Evolutionary conservation across 306 rosid species (phyloP), one percentile per base, ranked within the genome.

Genomic region (Begonia loranthoides): DNA sequence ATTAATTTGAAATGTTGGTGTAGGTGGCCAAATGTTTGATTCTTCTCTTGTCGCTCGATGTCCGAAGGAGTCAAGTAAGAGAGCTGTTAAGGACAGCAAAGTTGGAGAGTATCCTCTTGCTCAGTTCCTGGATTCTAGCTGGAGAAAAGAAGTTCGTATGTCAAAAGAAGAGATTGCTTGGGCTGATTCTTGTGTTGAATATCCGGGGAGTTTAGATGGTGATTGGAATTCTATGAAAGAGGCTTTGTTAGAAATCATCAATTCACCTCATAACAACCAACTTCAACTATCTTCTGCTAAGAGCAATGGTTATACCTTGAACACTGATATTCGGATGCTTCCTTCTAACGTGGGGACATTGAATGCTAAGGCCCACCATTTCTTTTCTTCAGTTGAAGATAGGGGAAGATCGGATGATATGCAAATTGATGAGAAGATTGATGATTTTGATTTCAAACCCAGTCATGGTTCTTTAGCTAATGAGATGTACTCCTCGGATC

Each of bases 111-210:
- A 7, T 7, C 1, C 36, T 28, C 9, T 28, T 28, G 8, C 36
- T 28, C 36, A 7, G 36, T 28, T 28, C 5, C 36, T 28, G 36
- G 36, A 28, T 28, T 28, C 36, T 28, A 28, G 36, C 36, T 28
- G 36, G 36, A 5, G 36, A 28, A 28, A 28, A 36, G 61, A 56
- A 43, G 22, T 14, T 57, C 62, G 28, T 57, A 46, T 43, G 46
- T 44, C 53, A 45, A 28, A 28, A 28, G 62, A 57, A 57, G 62
- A 57, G 10, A 57, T 57, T 45, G 62, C 62, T 46, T 57, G 62
- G 62, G 62, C 17, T 45, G 62, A 57, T 33, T 57, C 62, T 57
- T 57, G 62, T 28, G 45, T 57, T 24, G 62, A 46, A 45, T 8
- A 10, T 14, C 62, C 62, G 2, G 52, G 45, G 33, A 57, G 12